A percentile compares a stretch with the other conserved stretches of the same genome.
Evolutionary conservation across 2,329 filamentous ascomycete species (phyloP).

Genomic region (Tolypocladium amazonense): DNA sequence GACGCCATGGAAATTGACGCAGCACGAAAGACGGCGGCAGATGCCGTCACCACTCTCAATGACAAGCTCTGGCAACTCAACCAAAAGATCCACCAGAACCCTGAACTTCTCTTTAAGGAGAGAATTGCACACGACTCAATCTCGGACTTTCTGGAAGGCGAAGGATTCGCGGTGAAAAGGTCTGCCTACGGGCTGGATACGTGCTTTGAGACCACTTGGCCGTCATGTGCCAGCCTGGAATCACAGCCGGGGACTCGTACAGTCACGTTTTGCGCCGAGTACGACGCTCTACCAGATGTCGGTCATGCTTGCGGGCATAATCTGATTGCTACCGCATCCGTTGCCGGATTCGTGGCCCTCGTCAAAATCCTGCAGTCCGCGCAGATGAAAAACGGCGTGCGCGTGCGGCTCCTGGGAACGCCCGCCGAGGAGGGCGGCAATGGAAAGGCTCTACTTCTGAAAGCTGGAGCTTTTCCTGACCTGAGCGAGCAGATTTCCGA

Average conservation of each 20-base stretch:
- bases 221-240: background rate
- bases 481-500: background rate
- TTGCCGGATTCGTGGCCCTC: constrained; percentile 22
- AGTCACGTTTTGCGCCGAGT: background rate
- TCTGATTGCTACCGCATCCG: constrained; percentile 16
- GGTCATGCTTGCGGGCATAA: constrained; percentile 25
- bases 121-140: background rate
- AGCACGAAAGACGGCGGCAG: background rate
- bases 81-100: background rate
- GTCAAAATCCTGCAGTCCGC: background rate
- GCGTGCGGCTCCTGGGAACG: constrained; percentile 26
- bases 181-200: background rate
- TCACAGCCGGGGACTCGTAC: background rate
- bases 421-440: constrained; percentile 31
- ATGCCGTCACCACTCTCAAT: background rate
- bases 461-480: background rate
- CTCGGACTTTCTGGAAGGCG: background rate
- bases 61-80: background rate
- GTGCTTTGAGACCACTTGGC: constrained; percentile 7
- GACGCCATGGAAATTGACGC: background rate
- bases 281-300: constrained; percentile 23
- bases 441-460: constrained; percentile 28
- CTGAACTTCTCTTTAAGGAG: background rate
- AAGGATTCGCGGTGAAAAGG: background rate
- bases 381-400: background rate